Conservation (phyloP, 345 rosid genomes). For the Syzygium oleosum region DNA sequence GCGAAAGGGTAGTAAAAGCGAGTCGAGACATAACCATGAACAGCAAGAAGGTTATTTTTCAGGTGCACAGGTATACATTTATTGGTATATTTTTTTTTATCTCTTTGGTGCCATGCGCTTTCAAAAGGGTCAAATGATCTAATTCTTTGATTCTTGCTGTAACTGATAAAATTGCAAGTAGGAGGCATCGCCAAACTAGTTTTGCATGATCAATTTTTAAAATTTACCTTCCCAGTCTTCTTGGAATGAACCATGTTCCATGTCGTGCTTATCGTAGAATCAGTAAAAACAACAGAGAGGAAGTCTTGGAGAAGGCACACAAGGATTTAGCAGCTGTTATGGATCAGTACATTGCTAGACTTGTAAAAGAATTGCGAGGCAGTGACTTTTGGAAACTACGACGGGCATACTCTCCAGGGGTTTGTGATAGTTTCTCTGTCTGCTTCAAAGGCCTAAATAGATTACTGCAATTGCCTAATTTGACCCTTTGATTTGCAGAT, state of each 20-base stretch:
- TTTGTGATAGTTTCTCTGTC: slow-evolving; percentile 7
- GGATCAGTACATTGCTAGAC: slow-evolving; percentile 44
- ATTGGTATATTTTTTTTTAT: neutral
- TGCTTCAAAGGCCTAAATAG: neutral
- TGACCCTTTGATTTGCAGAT: slow-evolving; percentile 38
- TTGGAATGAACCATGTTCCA: neutral
- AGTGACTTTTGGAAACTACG: slow-evolving; percentile 90
- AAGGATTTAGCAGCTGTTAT: slow-evolving; percentile 64
- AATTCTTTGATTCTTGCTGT: neutral
- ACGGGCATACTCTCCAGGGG: slow-evolving; percentile 94
- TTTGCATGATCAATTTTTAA: neutral
- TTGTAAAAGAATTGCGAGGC: slow-evolving; percentile 80
- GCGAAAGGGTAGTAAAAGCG: slow-evolving; percentile 88
- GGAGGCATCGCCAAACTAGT: neutral
- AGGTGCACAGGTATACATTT: slow-evolving; percentile 74
- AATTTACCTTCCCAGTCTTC: neutral
- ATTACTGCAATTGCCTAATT: neutral
- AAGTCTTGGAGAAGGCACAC: slow-evolving; percentile 75
- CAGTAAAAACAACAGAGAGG: slow-evolving; percentile 59
- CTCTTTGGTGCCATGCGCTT: neutral
- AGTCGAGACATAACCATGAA: slow-evolving; percentile 90
- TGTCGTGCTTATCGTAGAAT: slow-evolving; percentile 28
- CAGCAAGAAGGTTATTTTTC: slow-evolving; percentile 95
- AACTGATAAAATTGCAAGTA: neutral
- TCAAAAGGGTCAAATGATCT: neutral